Evolutionary conservation across 306 rosid species (phyloP).

Genomic region (Trifolium repens): DNA sequence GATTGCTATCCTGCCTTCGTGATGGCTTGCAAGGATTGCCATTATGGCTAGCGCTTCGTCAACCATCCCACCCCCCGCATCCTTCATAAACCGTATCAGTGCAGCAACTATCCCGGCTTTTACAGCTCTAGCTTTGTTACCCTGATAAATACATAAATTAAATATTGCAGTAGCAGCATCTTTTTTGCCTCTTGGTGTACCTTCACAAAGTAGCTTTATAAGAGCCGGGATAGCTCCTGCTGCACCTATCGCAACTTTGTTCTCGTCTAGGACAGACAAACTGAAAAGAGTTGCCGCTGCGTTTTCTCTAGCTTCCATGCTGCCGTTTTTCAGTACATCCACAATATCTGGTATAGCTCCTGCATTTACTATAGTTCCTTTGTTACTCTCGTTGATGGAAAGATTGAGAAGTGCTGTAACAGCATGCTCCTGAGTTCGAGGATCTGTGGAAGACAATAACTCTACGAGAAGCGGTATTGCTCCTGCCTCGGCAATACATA

Average conservation of each 20-base stretch:
- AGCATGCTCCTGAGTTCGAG: slow-evolving; percentile 95
- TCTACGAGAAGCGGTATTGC: slow-evolving; percentile 95
- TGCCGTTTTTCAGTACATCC: slow-evolving; percentile 85
- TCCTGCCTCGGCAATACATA: slow-evolving; percentile 97
- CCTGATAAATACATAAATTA: slow-evolving; percentile 90
- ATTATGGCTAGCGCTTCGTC: slow-evolving; percentile 95
- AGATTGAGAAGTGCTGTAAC: slow-evolving; percentile 97
- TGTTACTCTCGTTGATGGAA: slow-evolving; percentile 85
- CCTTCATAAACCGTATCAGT: slow-evolving; percentile 73
- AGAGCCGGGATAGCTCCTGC: slow-evolving; percentile 99
- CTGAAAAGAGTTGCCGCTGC: slow-evolving; percentile 99
- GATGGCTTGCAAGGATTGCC: slow-evolving; percentile 89
- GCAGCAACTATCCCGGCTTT: slow-evolving; percentile 89
- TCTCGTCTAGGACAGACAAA: slow-evolving; percentile 87
- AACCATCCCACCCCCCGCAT: slow-evolving; percentile 95
- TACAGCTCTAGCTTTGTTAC: slow-evolving; percentile 95
- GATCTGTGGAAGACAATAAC: slow-evolving; percentile 71
- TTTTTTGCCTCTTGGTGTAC: slow-evolving; percentile 96
- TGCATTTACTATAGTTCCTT: slow-evolving; percentile 85
- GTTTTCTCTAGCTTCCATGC: slow-evolving; percentile 98
- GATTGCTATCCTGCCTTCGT: slow-evolving; percentile 79
- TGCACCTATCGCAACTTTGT: slow-evolving; percentile 90
- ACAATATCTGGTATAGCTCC: slow-evolving; percentile 97
- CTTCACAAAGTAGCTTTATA: slow-evolving; percentile 80
- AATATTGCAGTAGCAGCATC: slow-evolving; percentile 99